Evolutionary conservation across 2,329 filamentous ascomycete genomes (phyloP).

Genomic region (Aureobasidium namibiae): DNA sequence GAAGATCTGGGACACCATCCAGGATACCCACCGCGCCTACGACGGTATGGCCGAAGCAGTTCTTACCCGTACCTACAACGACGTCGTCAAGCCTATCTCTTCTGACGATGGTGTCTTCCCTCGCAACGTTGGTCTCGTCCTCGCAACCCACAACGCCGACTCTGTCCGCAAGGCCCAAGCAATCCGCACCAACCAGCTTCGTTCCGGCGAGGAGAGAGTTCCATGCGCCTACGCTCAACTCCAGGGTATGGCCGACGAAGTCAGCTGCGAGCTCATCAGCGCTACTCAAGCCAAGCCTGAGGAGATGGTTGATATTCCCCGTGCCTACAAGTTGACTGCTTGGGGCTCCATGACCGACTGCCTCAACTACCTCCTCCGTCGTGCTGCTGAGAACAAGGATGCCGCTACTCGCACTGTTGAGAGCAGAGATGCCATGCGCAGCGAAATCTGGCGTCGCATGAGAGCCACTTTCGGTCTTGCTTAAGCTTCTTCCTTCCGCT

Average conservation of each 20-base stretch:
- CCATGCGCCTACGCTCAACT: constrained; percentile 65
- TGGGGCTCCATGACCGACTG: constrained; percentile 61
- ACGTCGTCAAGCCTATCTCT: constrained; percentile 39
- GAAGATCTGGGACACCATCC: constrained; percentile 46
- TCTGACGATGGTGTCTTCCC: constrained; percentile 27
- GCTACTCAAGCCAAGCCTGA: constrained; percentile 30
- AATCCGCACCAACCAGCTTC: constrained; percentile 40
- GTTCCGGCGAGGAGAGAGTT: constrained; percentile 33
- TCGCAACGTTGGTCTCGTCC: constrained; percentile 50
- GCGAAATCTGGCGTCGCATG: constrained; percentile 38
- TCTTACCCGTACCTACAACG: constrained; percentile 55
- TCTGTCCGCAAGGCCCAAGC: constrained; percentile 52
- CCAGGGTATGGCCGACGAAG: constrained; percentile 92
- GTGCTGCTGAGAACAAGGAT: constrained; percentile 55
- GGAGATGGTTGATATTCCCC: constrained; percentile 33
- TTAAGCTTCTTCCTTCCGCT: neutral
- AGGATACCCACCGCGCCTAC: constrained; percentile 54
- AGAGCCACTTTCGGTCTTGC: constrained; percentile 18
- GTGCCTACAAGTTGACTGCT: constrained; percentile 48
- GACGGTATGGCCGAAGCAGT: constrained; percentile 62
- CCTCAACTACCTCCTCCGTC: constrained; percentile 60
- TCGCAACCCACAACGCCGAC: constrained; percentile 75
- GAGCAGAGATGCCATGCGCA: constrained; percentile 43
- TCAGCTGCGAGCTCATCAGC: constrained; percentile 54
- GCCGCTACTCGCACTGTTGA: constrained; percentile 48